phyloP scores from a whole-genome alignment of 2,329 filamentous ascomycete genomes.

The Sporothrix brunneoviolacea region DNA sequence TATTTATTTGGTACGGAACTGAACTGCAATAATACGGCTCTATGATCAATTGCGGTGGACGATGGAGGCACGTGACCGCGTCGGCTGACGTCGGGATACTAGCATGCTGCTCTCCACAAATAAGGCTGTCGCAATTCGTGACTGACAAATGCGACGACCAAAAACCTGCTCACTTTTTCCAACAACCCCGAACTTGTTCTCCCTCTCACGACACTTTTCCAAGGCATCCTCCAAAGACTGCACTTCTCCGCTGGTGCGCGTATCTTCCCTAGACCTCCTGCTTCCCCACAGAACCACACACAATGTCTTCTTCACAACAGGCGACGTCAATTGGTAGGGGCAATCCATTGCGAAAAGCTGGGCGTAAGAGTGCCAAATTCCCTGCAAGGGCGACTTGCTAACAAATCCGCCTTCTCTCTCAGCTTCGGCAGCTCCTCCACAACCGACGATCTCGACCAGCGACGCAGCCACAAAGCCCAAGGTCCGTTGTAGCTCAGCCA shows the following conservation, averaged over 20 bases:
- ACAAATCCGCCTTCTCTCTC: not conserved
- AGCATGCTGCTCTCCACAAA: slow-evolving; percentile 3
- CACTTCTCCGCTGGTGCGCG: too few species aligned
- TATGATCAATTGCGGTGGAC: too few species aligned
- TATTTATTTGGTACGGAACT: too few species aligned
- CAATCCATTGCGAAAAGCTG: not conserved
- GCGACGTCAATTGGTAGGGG: slow-evolving; percentile 25
- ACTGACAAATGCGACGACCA: slow-evolving; percentile 11
- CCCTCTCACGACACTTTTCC: not conserved
- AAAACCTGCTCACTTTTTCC: slow-evolving; percentile 4
- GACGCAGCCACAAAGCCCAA: slow-evolving; percentile 35
- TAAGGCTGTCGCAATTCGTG: slow-evolving; percentile 12
- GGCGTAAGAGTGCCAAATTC: too few species aligned
- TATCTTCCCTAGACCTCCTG: not conserved
- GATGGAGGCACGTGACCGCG: not conserved
- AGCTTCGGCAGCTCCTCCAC: slow-evolving; percentile 6
- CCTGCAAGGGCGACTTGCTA: not conserved
- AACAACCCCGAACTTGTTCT: not conserved
- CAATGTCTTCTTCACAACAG: slow-evolving; percentile 25
- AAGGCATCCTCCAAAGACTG: too few species aligned
- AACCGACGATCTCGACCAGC: slow-evolving; percentile 24
- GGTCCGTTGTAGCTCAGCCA: slow-evolving; percentile 24
- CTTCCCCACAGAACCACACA: not conserved
- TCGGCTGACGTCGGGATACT: slow-evolving; percentile 8
- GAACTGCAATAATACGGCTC: too few species aligned